Conservation (phyloP, 495 filamentous ascomycete species). For the Penicillium goetzii region DNA sequence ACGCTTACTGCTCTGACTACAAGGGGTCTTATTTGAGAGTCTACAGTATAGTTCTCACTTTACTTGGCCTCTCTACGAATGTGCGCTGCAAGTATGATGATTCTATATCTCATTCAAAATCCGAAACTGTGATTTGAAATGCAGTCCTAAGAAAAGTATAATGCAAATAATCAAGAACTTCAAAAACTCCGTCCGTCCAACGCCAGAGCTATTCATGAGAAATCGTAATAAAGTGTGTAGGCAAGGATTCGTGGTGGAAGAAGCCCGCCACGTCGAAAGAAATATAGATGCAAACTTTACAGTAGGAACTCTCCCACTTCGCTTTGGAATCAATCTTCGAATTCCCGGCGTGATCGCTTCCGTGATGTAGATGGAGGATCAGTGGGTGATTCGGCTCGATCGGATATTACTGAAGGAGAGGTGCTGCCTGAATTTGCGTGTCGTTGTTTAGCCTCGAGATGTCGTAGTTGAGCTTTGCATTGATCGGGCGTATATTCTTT, state of each 20-base stretch:
- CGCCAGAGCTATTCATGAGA: slow-evolving; percentile 2
- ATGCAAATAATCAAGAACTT: slow-evolving; percentile 1
- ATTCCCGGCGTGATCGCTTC: slow-evolving; percentile 25
- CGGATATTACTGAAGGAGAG: slow-evolving; percentile 34
- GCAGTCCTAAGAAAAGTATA: background rate
- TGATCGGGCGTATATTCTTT: slow-evolving; percentile 40
- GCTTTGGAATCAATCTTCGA: background rate
- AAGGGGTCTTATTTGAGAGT: background rate
- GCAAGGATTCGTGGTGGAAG: background rate
- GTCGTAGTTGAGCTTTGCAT: slow-evolving; percentile 42
- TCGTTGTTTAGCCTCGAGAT: slow-evolving; percentile 32
- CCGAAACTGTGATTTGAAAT: background rate
- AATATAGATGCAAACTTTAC: background rate
- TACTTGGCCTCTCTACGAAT: background rate
- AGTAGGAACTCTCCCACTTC: background rate
- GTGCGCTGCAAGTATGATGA: background rate
- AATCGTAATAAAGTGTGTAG: background rate
- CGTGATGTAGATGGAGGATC: slow-evolving; percentile 18
- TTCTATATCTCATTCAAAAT: background rate
- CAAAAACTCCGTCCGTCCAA: background rate
- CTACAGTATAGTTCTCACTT: background rate
- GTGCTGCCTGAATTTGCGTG: slow-evolving; percentile 22
- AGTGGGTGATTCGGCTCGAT: slow-evolving; percentile 28
- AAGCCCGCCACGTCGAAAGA: background rate
- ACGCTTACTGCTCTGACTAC: background rate